Evolutionary conservation across 768 basidiomycete genomes (phyloP).

Genomic region (Postia placenta): DNA sequence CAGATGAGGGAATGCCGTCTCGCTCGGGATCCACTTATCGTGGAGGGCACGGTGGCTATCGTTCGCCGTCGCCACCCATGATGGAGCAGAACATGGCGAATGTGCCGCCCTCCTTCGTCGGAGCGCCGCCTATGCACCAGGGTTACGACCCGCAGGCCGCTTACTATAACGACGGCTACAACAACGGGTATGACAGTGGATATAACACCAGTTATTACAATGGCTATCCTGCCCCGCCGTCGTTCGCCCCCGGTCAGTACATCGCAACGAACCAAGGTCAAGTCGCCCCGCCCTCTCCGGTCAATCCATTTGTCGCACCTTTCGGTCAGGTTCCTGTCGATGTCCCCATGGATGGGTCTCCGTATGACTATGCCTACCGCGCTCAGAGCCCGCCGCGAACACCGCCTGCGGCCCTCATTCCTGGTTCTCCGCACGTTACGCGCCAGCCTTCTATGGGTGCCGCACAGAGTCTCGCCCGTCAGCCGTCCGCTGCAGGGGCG

Average conservation of each 20-base stretch:
- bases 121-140: not conserved
- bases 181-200: too few species aligned
- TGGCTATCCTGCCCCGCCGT: constrained; percentile 16
- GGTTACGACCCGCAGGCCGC: constrained; percentile 5
- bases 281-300: constrained; percentile 23
- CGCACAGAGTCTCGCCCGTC: not conserved
- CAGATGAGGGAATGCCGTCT: constrained; percentile 37
- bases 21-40: constrained; percentile 30
- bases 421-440: not conserved
- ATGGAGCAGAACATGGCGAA: constrained; percentile 38
- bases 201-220: too few species aligned
- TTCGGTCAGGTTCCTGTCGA: constrained; percentile 32
- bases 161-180: constrained; percentile 9
- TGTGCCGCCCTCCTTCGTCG: constrained; percentile 7
- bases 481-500: not conserved
- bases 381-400: constrained; percentile 21
- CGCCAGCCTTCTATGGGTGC: constrained; percentile 14
- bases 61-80: constrained; percentile 62
- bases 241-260: constrained; percentile 32
- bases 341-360: constrained; percentile 25
- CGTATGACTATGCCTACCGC: constrained; percentile 23
- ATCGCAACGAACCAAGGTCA: constrained; percentile 7
- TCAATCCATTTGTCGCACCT: constrained; percentile 33
- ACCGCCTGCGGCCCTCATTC: constrained; percentile 10
- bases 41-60: constrained; percentile 30